Evolutionary conservation across 1,284 basidiomycete species (phyloP), one percentile per base, ranked within the genome.

Genomic region (Naganishia sp.): DNA sequence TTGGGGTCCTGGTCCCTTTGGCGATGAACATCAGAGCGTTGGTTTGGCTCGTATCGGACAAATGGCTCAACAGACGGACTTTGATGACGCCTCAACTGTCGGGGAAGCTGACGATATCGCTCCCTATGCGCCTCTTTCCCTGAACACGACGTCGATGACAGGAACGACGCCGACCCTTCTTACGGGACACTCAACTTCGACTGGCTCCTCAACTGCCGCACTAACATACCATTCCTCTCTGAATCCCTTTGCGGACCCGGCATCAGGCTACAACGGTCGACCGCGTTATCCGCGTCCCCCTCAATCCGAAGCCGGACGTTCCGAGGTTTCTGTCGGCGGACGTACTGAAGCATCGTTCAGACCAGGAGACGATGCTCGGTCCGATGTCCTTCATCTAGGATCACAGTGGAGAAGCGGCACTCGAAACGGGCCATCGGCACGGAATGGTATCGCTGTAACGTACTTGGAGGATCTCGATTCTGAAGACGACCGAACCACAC

Each of bases 331-430:
- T 16, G 25, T 23, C 1, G 54, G 54, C 16, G 57, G 52, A 1
- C 36, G 46, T 5, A 68, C 63, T 18, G 67, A 64, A 16, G 63
- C 63, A 16, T 68, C 67, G 9, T 68, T 61, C 46, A 43, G 44
- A 15, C 39, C 60, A 6, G 67, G 67, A 21, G 67, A 68, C 25
- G 67, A 68, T 53, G 56, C 65, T 16, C 55, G 67, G 16, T 55
- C 55, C 25, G 64, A 65, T 16, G 55, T 65, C 3, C 31, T 68
- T 6, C 44, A 64, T 23, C 39, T 68, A 1, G 63, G 63, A n/a
- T 23, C 42, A 18, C 36, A 46, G 3, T 68, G 67, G 67, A 5
- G 45, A n/a, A 55, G 33, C 28, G 55, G 25, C 25, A 21, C 31
- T 2, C 23, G 36, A 7, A 11, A 33, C 3, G 9, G 48, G 25